These are phyloP conservation scores for Astrothelium subdiscretum DNA, from an alignment of 495 filamentous ascomycete species.

Conservation along the genomic window DNA sequence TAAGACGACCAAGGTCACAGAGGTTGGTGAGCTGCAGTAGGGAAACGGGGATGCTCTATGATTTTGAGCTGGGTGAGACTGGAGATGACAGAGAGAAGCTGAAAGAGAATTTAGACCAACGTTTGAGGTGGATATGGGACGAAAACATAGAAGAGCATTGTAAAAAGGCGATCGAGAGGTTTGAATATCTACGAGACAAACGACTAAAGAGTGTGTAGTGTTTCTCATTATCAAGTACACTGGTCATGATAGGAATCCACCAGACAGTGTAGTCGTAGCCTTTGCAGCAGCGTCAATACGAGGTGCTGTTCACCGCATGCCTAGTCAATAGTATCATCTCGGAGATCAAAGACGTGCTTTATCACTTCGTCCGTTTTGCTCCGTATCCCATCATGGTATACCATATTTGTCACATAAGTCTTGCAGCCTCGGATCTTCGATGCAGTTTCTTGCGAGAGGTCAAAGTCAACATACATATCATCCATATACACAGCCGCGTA, in stretches of 20 bases:
- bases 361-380: conserved; percentile 57
- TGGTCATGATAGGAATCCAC: background rate
- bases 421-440: conserved; percentile 63
- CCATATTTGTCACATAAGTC: conserved; percentile 69
- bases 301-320: background rate
- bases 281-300: too few relatives aligned
- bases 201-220: background rate
- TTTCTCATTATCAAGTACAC: background rate
- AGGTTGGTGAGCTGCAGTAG: conserved; percentile 19
- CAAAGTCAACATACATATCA: conserved; percentile 90
- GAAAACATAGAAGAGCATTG: conserved; percentile 21
- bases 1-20: conserved; percentile 37
- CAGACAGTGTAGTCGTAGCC: background rate
- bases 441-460: conserved; percentile 60
- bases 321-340: conserved; percentile 29
- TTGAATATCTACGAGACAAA: background rate
- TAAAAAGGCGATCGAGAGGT: conserved; percentile 12
- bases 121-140: conserved; percentile 57
- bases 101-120: conserved; percentile 30
- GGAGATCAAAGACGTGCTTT: conserved; percentile 23
- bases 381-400: conserved; percentile 77
- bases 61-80: conserved; percentile 18
- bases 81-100: conserved; percentile 25
- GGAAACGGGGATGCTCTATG: conserved; percentile 23
- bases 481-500: conserved; percentile 78